These are phyloP conservation scores for Blastobotrys parvus DNA, from an alignment of 805 yeast genomes.

Conservation along the genomic window DNA sequence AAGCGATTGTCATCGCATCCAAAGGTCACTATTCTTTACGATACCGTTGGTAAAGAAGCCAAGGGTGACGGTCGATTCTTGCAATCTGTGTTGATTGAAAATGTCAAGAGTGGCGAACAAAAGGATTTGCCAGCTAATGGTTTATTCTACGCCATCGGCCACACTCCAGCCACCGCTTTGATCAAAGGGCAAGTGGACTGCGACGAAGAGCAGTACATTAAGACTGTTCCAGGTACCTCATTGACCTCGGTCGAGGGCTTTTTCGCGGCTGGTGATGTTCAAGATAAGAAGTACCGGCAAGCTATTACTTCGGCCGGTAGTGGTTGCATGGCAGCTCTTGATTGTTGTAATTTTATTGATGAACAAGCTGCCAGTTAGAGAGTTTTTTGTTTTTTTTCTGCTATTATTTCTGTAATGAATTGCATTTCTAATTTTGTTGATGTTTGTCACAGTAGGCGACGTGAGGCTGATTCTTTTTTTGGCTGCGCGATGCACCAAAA, in stretches of 20 bases:
- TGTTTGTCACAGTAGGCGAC: too few species aligned
- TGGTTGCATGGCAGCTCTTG: constrained; percentile 99
- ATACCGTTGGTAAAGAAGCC: constrained; percentile 80
- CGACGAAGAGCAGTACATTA: constrained; percentile 82
- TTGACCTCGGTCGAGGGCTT: constrained; percentile 82
- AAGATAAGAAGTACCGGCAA: constrained; percentile 94
- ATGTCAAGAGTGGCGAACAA: constrained; percentile 63
- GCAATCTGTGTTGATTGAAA: constrained; percentile 52
- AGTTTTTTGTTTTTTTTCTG: neutral
- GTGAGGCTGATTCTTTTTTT: too few species aligned
- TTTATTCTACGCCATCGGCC: constrained; percentile 96
- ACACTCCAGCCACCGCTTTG: constrained; percentile 85
- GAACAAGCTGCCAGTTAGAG: constrained; percentile 31
- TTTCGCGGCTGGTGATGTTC: constrained; percentile 98
- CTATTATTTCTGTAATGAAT: too few species aligned
- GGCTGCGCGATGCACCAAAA: too few species aligned
- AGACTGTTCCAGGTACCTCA: constrained; percentile 85
- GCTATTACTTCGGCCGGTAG: constrained; percentile 99
- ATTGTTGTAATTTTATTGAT: constrained; percentile 76
- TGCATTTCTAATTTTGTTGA: too few species aligned
- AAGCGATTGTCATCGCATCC: constrained; percentile 78
- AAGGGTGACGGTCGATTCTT: constrained; percentile 89
- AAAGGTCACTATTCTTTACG: constrained; percentile 83
- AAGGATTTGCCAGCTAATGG: constrained; percentile 75
- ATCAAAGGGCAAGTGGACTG: constrained; percentile 71